A percentile compares a stretch with the other conserved stretches of the same genome.
Evolutionary conservation across 2,329 filamentous ascomycete genomes (phyloP).

Genomic region (Stachybotrys echinatus): DNA sequence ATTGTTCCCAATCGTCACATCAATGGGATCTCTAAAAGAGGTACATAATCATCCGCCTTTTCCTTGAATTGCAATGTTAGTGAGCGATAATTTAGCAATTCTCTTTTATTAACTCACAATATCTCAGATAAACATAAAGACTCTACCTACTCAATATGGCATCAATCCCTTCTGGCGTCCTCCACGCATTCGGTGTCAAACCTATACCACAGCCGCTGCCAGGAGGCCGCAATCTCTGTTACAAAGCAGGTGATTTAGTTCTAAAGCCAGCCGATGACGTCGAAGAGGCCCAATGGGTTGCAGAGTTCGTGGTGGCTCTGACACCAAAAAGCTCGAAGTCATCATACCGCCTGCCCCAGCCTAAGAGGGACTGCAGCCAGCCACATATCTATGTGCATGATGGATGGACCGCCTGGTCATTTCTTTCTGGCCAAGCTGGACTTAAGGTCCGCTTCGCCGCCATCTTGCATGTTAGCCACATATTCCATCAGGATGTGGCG

Average conservation of each 20-base stretch:
- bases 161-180: neutral
- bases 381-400: neutral
- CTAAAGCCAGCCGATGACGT: slow-evolving; percentile 4
- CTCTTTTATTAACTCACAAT: no score
- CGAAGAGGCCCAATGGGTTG: slow-evolving; percentile 4
- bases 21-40: no score
- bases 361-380: neutral
- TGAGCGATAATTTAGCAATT: no score
- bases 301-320: neutral
- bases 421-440: neutral
- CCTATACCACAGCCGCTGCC: neutral
- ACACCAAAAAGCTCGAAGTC: neutral
- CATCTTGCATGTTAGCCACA: neutral
- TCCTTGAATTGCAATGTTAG: no score
- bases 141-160: no score
- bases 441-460: neutral
- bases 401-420: slow-evolving; percentile 4
- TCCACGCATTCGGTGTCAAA: slow-evolving; percentile 1
- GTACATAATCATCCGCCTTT: no score
- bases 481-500: slow-evolving; percentile 3
- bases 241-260: slow-evolving; percentile 1
- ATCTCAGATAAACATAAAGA: no score
- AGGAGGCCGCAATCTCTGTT: slow-evolving; percentile 2
- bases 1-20: no score
- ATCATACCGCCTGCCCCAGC: neutral